A percentile compares a stretch with the other conserved stretches of the same genome.
phyloP scores from a whole-genome alignment of 352 stramenopile species.

The Globisporangium yorkense region DNA sequence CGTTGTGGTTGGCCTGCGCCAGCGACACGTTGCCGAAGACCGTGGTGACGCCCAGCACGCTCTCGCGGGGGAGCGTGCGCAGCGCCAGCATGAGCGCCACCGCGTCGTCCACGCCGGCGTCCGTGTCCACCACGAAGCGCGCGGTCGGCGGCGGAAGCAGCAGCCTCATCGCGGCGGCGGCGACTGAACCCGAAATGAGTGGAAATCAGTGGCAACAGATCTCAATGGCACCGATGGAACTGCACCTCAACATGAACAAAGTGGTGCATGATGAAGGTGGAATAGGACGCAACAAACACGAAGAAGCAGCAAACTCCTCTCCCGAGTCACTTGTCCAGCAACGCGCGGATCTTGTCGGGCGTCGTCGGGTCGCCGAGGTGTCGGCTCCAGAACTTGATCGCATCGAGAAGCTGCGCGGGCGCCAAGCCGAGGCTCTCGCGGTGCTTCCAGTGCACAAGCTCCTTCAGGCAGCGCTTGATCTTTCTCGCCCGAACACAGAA shows the following conservation, averaged over 20 bases:
- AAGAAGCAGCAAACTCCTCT: constrained; percentile 2
- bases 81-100: constrained; percentile 70
- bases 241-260: no score
- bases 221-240: no score
- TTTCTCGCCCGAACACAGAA: constrained; percentile 9
- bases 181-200: no score
- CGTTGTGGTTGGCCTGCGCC: constrained; percentile 79
- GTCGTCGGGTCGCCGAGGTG: constrained; percentile 48
- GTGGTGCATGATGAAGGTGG: no score
- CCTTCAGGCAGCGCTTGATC: constrained; percentile 59
- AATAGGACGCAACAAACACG: background rate
- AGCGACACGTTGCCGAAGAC: constrained; percentile 83
- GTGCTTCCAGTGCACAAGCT: constrained; percentile 33
- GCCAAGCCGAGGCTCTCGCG: constrained; percentile 15
- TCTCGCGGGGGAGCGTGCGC: constrained; percentile 44
- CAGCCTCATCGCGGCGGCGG: background rate
- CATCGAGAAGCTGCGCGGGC: constrained; percentile 35
- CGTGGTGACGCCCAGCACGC: constrained; percentile 66
- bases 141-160: constrained; percentile 8
- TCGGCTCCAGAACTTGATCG: constrained; percentile 46
- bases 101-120: constrained; percentile 76
- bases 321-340: constrained; percentile 24
- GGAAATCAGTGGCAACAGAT: no score
- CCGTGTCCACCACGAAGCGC: constrained; percentile 71
- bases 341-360: constrained; percentile 33